Percentiles rank a stretch among this genome's conserved stretches.
Evolutionary conservation across 2,329 filamentous ascomycete genomes (phyloP).

Genomic region (Westerdykella ornata): DNA sequence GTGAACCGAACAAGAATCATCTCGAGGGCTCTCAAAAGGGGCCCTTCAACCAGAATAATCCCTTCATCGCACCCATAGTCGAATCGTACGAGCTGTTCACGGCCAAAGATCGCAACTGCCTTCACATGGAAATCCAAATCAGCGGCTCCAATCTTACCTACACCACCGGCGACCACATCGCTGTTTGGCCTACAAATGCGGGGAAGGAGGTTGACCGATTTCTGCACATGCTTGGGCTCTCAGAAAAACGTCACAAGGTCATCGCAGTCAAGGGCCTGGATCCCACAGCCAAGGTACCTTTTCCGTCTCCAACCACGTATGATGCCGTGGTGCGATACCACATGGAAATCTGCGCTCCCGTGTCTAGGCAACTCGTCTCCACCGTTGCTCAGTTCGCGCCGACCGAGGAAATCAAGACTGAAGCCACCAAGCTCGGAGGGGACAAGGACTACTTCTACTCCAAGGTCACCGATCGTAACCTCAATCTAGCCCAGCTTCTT

Average conservation of each 20-base stretch:
- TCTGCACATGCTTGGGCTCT: conserved; percentile 68
- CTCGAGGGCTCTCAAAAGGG: conserved; percentile 77
- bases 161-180: conserved; percentile 95
- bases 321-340: conserved; percentile 91
- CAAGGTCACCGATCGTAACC: conserved; percentile 71
- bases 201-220: conserved; percentile 89
- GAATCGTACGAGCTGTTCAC: conserved; percentile 89
- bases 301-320: conserved; percentile 94
- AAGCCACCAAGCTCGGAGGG: conserved; percentile 79
- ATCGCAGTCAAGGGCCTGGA: conserved; percentile 87
- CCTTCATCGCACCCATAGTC: conserved; percentile 87
- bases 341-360: conserved; percentile 90
- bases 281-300: conserved; percentile 92
- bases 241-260: conserved; percentile 70
- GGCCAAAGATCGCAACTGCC: conserved; percentile 83
- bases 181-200: conserved; percentile 93
- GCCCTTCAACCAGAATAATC: conserved; percentile 93
- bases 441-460: conserved; percentile 96
- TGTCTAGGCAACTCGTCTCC: conserved; percentile 91
- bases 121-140: conserved; percentile 93
- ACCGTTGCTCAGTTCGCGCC: conserved; percentile 85
- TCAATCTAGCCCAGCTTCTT: conserved; percentile 85
- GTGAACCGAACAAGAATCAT: conserved; percentile 94
- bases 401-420: conserved; percentile 73
- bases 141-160: conserved; percentile 84